Evolutionary conservation across 2,329 filamentous ascomycete genomes (phyloP), one percentile per base, ranked within the genome.

Genomic region (Hypoxylon sp.): DNA sequence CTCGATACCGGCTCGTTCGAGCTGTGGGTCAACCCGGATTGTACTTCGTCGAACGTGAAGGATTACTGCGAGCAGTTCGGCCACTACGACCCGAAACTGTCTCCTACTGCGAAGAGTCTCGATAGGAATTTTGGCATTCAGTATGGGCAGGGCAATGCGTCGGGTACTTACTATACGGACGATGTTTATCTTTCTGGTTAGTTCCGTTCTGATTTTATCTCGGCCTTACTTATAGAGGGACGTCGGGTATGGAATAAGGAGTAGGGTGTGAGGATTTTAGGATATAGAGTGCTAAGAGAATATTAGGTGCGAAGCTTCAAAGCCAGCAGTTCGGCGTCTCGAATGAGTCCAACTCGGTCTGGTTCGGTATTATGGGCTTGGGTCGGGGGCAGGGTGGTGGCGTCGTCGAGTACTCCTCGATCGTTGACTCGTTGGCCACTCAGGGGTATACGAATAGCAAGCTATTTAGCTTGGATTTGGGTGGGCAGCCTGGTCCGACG

Each of bases 11-110:
- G 85, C 14, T 87, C 85, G 4, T 83, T 82, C 67, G 84, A 86
- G 73, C 80, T 87, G 6, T 87, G 85, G 85, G 83, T 87, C 46
- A 85, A 87, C 65, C 85, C 85, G 0, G 77, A 82, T 57, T 87
- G 85, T 72, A 57, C 75, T 5, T 76, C 77, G 5, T 67, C 76
- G 5, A 70, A 72, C 0, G 77, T 82, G 36, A 70, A 74, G 2
- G 58, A 75, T 0, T 79, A 82, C 49, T 87, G 85, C 73, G 11
- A 67, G 0, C 41, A 68, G 0, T 83, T 83, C 56, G 81, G 84
- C 2, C 75, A 79, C 43, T 87, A 85, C 70, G 77, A 85, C 43
- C 82, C 82, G 4, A 60, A 59, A 0, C 73, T 78, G 51, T 86
- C 84, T 14, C 72, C 73, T 3, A 79, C 80, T 2, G 75, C 85